phyloP scores from a whole-genome alignment of 495 filamentous ascomycete genomes.

The Penicillium steckii region DNA sequence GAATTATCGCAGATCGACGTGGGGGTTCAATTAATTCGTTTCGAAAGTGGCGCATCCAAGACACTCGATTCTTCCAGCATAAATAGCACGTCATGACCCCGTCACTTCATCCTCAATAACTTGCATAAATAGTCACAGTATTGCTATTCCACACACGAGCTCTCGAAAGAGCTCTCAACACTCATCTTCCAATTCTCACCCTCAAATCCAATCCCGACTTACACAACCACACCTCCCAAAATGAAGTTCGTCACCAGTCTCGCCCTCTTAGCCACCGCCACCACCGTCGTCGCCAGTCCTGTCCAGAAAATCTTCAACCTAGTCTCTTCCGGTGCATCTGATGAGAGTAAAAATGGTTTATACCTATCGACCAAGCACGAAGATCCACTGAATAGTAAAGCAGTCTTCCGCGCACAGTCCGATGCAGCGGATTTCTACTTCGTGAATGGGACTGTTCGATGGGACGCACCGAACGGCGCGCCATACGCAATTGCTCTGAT shows the following conservation, averaged over 20 bases:
- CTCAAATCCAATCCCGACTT: not conserved
- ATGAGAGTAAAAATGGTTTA: constrained; percentile 13
- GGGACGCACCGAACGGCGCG: constrained; percentile 6
- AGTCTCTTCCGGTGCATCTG: constrained; percentile 14
- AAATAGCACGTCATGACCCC: constrained; percentile 2
- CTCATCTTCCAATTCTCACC: not conserved
- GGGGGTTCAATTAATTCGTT: not conserved
- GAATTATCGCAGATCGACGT: not conserved
- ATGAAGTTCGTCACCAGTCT: constrained; percentile 23
- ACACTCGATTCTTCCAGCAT: not conserved
- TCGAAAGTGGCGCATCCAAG: not conserved
- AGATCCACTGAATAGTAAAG: constrained; percentile 20
- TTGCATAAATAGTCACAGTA: not conserved
- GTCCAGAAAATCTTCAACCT: constrained; percentile 21
- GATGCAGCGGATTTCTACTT: constrained; percentile 17
- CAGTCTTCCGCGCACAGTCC: constrained; percentile 13
- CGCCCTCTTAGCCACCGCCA: constrained; percentile 15
- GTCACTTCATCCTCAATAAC: not conserved
- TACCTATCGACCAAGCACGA: constrained; percentile 15
- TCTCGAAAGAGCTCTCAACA: not conserved
- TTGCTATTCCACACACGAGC: not conserved
- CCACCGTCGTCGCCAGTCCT: constrained; percentile 14
- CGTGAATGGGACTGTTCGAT: constrained; percentile 15
- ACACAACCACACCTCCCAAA: constrained; percentile 7
- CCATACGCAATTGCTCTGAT: constrained; percentile 22